phyloP scores from a whole-genome alignment of 2,329 filamentous ascomycete species.

The Cercospora citrullina region DNA sequence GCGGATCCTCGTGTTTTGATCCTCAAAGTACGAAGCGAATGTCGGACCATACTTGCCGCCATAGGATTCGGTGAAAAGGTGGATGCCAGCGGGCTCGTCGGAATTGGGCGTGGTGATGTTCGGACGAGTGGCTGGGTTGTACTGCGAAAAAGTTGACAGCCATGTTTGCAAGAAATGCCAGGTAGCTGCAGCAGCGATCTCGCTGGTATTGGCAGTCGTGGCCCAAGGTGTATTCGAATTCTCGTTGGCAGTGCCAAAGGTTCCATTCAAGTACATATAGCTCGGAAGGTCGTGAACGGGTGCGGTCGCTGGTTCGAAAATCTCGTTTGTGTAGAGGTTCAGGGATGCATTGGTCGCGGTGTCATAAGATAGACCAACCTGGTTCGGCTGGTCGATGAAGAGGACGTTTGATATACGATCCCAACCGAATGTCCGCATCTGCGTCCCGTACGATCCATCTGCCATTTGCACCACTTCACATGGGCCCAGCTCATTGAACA shows the following conservation, averaged over 20 bases:
- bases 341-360: slow-evolving; percentile 61
- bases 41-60: slow-evolving; percentile 66
- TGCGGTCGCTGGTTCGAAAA: slow-evolving; percentile 44
- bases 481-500: slow-evolving; percentile 62
- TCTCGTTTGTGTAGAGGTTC: slow-evolving; percentile 47
- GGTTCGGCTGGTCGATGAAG: slow-evolving; percentile 65
- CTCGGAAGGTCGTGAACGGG: slow-evolving; percentile 20
- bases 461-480: slow-evolving; percentile 46
- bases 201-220: slow-evolving; percentile 39
- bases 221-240: slow-evolving; percentile 20
- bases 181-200: slow-evolving; percentile 48
- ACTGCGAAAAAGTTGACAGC: slow-evolving; percentile 47
- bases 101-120: slow-evolving; percentile 54
- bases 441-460: slow-evolving; percentile 42
- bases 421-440: slow-evolving; percentile 65
- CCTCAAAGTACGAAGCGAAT: slow-evolving; percentile 59
- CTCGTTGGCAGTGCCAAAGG: slow-evolving; percentile 59
- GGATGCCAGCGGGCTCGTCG: slow-evolving; percentile 45
- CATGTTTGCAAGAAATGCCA: slow-evolving; percentile 67
- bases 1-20: slow-evolving; percentile 61
- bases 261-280: slow-evolving; percentile 59
- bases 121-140: slow-evolving; percentile 44
- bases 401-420: slow-evolving; percentile 61
- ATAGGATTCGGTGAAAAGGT: slow-evolving; percentile 59
- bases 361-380: slow-evolving; percentile 70